These are phyloP conservation scores for Diaporthe sp. DNA, from an alignment of 2,329 filamentous ascomycete species.

Conservation along the genomic window DNA sequence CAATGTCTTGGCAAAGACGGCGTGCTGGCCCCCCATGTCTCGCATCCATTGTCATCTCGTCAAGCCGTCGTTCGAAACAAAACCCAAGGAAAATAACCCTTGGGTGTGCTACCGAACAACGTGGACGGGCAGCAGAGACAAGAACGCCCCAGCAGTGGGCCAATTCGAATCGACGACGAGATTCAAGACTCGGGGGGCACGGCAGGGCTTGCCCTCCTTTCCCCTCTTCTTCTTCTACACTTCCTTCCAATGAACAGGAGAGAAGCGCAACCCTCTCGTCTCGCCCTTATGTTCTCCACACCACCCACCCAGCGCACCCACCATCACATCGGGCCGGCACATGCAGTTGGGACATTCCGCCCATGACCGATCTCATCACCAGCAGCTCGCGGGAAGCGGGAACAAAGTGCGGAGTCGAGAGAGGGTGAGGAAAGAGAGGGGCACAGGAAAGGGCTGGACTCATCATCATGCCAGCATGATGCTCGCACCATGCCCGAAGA, in stretches of 20 bases:
- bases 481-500: slow-evolving; percentile 38
- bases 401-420: background rate
- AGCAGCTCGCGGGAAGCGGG: background rate
- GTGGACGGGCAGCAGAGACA: slow-evolving; percentile 16
- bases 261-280: background rate
- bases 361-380: slow-evolving; percentile 8
- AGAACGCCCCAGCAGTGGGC: background rate
- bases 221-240: background rate
- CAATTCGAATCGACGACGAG: background rate
- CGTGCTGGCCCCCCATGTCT: slow-evolving; percentile 15
- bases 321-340: background rate
- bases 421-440: background rate
- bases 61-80: slow-evolving; percentile 18
- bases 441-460: background rate
- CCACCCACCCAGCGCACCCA: background rate
- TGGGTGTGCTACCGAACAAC: slow-evolving; percentile 18
- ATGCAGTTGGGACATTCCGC: slow-evolving; percentile 16
- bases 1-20: background rate
- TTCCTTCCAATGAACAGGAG: slow-evolving; percentile 12
- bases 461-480: slow-evolving; percentile 2
- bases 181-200: background rate
- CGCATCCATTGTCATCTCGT: slow-evolving; percentile 21
- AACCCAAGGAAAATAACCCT: background rate
- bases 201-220: background rate
- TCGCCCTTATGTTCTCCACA: slow-evolving; percentile 1